Base-by-base conservation (phyloP, 2,329 filamentous ascomycete species). In the Penicillium sp. region DNA sequence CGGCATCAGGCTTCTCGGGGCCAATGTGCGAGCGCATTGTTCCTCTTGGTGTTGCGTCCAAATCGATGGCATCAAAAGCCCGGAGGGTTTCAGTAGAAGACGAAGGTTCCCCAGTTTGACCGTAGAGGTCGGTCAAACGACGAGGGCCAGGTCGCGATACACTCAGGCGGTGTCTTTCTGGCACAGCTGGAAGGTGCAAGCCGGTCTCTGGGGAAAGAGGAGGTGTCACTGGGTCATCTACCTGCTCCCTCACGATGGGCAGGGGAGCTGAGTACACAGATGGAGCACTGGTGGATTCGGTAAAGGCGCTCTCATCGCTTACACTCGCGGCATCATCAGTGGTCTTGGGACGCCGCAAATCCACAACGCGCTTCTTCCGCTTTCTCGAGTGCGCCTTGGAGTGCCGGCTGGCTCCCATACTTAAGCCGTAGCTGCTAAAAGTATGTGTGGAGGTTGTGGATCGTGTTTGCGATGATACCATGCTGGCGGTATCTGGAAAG, bases 401-500 rank as follows among this genome's bases (percentile, higher is more conserved):
- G 64, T 82, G 79, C 41, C 79, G 78, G 30, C 76, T 75, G 7
- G 77, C 69, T 9, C 76, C 75, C 62, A 80, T 62, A 56, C 70
- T 77, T 61, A 81, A 67, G 0, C 79, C 77, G 58, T 77, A 78
- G 52, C 75, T 72, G 58, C 73, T 78, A 58, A 78, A 76, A 3
- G 72, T 72, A 44, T 78, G 72, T 13, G 70, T 67, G 3, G 71
- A 70, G 31, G 75, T 63, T 13, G 76, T 73, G 6, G 77, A 75
- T 49, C 92, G 84, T 7, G 88, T 89, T n/a, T 88, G 85, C 52
- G 88, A 73, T 49, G 88, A 85, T 4, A 86, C 85, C n/a, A 86
- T 82, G 73, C 89, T 91, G 48, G 86, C 87, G 21, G 85, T 86
- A 70, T 92, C 90, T 19, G 87, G 91, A 70, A 92, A 91, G 1